A percentile compares a stretch with the other conserved stretches of the same genome.
Conservation (phyloP, 1,284 basidiomycete species). For the Boletus sp. region DNA sequence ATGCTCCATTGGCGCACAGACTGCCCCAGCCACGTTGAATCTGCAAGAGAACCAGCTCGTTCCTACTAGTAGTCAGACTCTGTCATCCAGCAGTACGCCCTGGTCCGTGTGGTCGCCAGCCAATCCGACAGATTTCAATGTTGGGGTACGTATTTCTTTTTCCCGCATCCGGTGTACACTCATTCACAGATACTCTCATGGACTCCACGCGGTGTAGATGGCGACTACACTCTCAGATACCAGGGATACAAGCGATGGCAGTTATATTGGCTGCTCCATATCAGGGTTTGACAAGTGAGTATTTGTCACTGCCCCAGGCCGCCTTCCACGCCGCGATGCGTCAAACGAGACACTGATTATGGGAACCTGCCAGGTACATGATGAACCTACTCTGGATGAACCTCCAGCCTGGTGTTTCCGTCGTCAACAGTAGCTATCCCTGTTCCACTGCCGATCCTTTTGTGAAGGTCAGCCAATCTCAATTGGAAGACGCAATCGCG, state of each 20-base stretch:
- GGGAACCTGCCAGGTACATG: neutral
- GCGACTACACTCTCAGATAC: too few species aligned
- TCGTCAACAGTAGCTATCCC: neutral
- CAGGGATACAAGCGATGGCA: neutral
- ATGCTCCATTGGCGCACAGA: neutral
- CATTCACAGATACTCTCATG: neutral
- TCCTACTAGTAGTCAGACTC: neutral
- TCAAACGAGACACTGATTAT: neutral
- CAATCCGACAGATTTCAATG: neutral
- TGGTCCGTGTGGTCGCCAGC: slow-evolving; percentile 2
- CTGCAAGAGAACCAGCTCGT: neutral
- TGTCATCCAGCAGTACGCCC: neutral
- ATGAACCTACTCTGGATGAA: neutral
- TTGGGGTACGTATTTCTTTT: neutral
- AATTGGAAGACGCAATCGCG: neutral
- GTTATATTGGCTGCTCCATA: neutral
- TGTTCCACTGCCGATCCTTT: slow-evolving; percentile 1
- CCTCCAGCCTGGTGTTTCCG: neutral
- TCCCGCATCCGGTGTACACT: neutral
- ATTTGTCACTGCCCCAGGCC: neutral
- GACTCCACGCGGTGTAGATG: neutral
- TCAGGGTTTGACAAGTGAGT: neutral
- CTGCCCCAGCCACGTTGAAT: neutral
- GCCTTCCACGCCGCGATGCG: neutral
- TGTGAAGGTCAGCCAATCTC: neutral